Base-by-base conservation (phyloP, 768 basidiomycete genomes). In the Serendipita sp. region DNA sequence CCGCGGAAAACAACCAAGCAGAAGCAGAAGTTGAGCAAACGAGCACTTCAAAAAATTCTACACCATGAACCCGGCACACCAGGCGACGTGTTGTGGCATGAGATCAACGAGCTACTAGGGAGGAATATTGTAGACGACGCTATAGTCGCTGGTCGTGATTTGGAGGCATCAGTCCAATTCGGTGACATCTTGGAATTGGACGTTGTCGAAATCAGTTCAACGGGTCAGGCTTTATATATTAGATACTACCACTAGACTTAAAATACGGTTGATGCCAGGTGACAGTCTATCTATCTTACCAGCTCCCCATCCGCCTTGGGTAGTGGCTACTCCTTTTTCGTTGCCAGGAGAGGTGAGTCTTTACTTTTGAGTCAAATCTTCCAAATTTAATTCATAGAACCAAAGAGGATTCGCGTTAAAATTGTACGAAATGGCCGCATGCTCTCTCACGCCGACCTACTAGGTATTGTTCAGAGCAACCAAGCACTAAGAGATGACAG, bases 241-340 rank as follows among this genome's bases (percentile, higher is more conserved):
- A 45, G 7, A 28, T 13, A 46, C 44, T 13, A 16, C n/a, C 51
- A 1, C 3, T 16, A 4, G 1, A 16, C 52, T 2, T 32, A 70
- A 68, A 70, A 44, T 70, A 71, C 51, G 69, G 68, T 13, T 5
- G 65, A 35, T 65, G 3, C 0, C 72, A 89, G 89, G 88, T 62
- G 83, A 85, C 68, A 85, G 84, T 0, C 76, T 91, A 13, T 87
- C 83, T 0, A 69, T 81, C 10, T 77, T 80, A 3, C 76, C 78
- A 8, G 72, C 75, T 0, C 72, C 78, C 3, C 74, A 73, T 4
- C 78, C 78, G 0, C 80, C 85, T 28, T 97, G 95, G 91, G 86
- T 86, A 0, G 77, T 97, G 41, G 78, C 90, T 38, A 82, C 88
- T 0, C 95, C 95, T 0, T 89, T 93, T 68, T 81, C 85, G 1